phyloP scores from a whole-genome alignment of 305 asterid species.

The Ilex paraguariensis region DNA sequence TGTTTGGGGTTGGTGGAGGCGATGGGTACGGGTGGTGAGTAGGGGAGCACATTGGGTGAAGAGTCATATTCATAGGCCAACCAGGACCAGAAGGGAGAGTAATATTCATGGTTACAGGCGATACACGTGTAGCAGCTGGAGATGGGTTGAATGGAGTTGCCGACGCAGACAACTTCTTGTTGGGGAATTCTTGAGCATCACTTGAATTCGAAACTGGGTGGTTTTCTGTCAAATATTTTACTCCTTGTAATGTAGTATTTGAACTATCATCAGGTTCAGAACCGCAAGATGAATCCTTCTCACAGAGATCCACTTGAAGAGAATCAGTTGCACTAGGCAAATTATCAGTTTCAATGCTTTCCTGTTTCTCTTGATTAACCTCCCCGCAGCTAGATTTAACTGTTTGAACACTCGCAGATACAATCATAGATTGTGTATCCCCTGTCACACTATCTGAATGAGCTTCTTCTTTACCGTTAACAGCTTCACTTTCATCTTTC shows the following conservation, averaged over 20 bases:
- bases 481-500: constrained; percentile 35
- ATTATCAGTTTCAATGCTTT: constrained; percentile 19
- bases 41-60: constrained; percentile 76
- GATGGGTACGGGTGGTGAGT: constrained; percentile 92
- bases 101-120: constrained; percentile 64
- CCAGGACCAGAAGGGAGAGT: constrained; percentile 62
- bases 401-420: constrained; percentile 25
- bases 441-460: constrained; percentile 23
- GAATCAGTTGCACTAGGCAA: constrained; percentile 30
- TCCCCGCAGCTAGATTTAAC: constrained; percentile 26
- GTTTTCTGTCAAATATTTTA: constrained; percentile 39
- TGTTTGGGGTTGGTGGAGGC: constrained; percentile 86
- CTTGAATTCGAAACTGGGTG: constrained; percentile 31
- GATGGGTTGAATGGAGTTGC: constrained; percentile 98
- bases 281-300: constrained; percentile 32
- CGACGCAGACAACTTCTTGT: constrained; percentile 86
- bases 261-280: constrained; percentile 28
- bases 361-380: constrained; percentile 37
- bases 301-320: constrained; percentile 24
- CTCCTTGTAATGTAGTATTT: constrained; percentile 34
- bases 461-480: constrained; percentile 34
- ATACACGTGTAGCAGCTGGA: constrained; percentile 44
- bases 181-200: constrained; percentile 55
- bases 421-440: constrained; percentile 30
- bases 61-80: constrained; percentile 90